These are phyloP conservation scores for Oryza officinalis DNA, from an alignment of 176 grass and related monocot genomes.

Conservation along the genomic window DNA sequence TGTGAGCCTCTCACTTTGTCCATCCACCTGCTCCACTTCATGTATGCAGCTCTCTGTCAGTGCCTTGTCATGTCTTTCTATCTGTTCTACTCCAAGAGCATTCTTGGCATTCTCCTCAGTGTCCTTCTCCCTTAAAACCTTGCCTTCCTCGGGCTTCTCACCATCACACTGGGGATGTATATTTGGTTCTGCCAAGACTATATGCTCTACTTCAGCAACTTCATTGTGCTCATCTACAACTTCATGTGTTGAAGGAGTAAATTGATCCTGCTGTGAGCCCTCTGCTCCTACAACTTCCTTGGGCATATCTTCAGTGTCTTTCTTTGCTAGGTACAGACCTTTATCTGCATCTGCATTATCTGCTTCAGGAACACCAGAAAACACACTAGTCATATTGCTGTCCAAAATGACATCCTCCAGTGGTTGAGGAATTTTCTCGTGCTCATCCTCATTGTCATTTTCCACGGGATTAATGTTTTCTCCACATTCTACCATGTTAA, in stretches of 20 bases:
- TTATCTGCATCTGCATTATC: background rate
- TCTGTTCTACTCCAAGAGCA: slow-evolving; percentile 34
- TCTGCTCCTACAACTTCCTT: slow-evolving; percentile 35
- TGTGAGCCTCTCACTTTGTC: background rate
- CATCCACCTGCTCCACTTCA: slow-evolving; percentile 8
- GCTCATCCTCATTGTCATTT: background rate
- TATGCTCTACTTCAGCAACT: slow-evolving; percentile 27
- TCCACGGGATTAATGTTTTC: background rate
- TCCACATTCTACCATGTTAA: slow-evolving; percentile 30
- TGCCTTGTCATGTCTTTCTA: slow-evolving; percentile 2
- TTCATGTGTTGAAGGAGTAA: slow-evolving; percentile 10
- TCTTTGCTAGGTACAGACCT: background rate
- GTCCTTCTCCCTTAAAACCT: slow-evolving; percentile 14
- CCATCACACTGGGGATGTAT: background rate
- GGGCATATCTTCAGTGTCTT: slow-evolving; percentile 26
- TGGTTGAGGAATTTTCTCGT: slow-evolving; percentile 17
- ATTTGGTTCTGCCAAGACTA: background rate
- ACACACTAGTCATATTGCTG: background rate
- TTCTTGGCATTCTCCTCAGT: slow-evolving; percentile 16
- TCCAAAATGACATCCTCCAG: background rate
- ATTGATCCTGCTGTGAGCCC: slow-evolving; percentile 11
- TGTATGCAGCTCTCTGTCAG: background rate
- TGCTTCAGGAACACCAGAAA: slow-evolving; percentile 3
- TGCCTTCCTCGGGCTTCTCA: slow-evolving; percentile 1
- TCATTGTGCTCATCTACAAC: slow-evolving; percentile 4